A percentile compares a stretch with the other conserved stretches of the same genome.
phyloP scores from a whole-genome alignment of 495 filamentous ascomycete genomes.

The Astrothelium subdiscretum region DNA sequence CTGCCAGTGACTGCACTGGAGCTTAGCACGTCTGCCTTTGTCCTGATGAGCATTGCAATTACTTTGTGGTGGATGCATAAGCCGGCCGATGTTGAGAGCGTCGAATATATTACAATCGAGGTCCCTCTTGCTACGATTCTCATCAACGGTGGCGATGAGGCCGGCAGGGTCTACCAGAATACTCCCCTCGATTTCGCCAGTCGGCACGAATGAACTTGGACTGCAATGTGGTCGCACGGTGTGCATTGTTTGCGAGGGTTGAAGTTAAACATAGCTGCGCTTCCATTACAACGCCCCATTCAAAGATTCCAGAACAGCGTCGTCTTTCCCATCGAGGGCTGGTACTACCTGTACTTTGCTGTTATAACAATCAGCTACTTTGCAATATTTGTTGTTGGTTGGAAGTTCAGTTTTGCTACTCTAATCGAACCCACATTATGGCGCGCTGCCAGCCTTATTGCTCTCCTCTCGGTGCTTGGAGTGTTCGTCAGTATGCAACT shows the following conservation, averaged over 20 bases:
- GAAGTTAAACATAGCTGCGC: not conserved
- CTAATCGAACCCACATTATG: constrained; percentile 9
- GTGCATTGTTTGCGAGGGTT: not conserved
- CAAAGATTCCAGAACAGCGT: not conserved
- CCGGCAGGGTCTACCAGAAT: not conserved
- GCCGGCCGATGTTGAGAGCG: not conserved
- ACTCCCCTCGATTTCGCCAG: not conserved
- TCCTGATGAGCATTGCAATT: not conserved
- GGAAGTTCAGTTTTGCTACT: constrained; percentile 14
- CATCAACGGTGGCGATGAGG: not conserved
- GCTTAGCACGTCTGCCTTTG: not conserved
- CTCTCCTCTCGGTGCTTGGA: not conserved
- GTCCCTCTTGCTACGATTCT: not conserved
- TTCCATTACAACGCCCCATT: not conserved
- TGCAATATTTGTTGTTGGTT: constrained; percentile 9
- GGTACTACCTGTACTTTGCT: not conserved
- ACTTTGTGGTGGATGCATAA: not conserved
- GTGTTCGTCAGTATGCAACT: not conserved
- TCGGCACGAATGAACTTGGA: not conserved
- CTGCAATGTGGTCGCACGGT: not conserved
- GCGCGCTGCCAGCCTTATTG: not conserved
- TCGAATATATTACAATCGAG: not conserved
- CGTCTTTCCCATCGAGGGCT: not conserved
- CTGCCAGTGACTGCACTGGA: not conserved
- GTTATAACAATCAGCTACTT: not conserved